Evolutionary conservation across 345 rosid species (phyloP).

Genomic region (Nephelium lappaceum): DNA sequence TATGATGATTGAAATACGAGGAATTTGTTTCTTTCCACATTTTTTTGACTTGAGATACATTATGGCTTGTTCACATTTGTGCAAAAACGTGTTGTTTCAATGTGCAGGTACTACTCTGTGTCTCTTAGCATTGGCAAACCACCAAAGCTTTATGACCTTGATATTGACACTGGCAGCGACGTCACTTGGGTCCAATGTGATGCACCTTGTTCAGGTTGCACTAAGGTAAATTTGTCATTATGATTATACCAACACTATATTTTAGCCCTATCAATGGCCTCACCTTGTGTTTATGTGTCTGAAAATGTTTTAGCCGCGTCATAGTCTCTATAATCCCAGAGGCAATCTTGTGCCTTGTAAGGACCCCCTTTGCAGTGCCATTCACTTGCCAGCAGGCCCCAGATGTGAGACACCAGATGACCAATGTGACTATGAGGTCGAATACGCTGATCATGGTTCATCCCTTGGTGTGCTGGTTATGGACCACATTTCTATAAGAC

Average conservation of each 20-base stretch:
- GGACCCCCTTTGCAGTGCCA: slow-evolving; percentile 52
- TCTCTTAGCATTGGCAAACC: slow-evolving; percentile 67
- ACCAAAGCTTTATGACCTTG: slow-evolving; percentile 77
- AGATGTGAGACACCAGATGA: slow-evolving; percentile 55
- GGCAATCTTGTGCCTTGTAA: slow-evolving; percentile 55
- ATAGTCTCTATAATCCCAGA: slow-evolving; percentile 67
- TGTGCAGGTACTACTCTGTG: slow-evolving; percentile 77
- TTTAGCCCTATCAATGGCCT: slow-evolving; percentile 11
- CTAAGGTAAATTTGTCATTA: slow-evolving; percentile 50
- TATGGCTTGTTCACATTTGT: neutral
- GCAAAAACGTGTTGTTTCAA: neutral
- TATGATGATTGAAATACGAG: neutral
- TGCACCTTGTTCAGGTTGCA: slow-evolving; percentile 90
- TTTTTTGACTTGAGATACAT: neutral
- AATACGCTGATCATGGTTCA: slow-evolving; percentile 80
- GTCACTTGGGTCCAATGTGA: slow-evolving; percentile 96
- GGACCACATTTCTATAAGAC: slow-evolving; percentile 55
- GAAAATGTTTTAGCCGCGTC: slow-evolving; percentile 53
- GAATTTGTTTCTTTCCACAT: neutral
- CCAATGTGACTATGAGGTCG: slow-evolving; percentile 81
- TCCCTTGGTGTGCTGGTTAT: slow-evolving; percentile 72
- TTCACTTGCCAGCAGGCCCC: slow-evolving; percentile 33
- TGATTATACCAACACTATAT: neutral
- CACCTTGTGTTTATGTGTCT: neutral
- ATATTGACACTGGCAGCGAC: slow-evolving; percentile 96